Evolutionary conservation across 75 land plant genomes (phyloP).

Genomic region (Gnetum montanum): DNA sequence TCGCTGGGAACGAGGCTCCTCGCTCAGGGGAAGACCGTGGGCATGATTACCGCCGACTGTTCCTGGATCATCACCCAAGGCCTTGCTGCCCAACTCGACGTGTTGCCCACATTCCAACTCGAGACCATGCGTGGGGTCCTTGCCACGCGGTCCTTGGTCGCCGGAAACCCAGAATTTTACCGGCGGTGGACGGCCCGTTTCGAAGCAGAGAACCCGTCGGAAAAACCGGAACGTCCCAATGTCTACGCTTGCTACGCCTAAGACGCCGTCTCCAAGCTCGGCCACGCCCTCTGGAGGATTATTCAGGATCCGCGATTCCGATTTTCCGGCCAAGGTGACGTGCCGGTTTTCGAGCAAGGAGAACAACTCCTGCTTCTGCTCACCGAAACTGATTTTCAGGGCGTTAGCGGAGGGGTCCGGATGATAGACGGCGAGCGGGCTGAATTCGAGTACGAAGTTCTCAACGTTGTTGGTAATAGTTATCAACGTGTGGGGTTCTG

Average conservation of each 20-base stretch:
- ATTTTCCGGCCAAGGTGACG: constrained; percentile 7
- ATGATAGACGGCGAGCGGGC: neutral
- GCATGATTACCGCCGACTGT: constrained; percentile 51
- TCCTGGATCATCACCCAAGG: constrained; percentile 66
- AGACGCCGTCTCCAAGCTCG: constrained; percentile 41
- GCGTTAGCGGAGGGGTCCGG: constrained; percentile 7
- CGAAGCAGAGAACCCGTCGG: neutral
- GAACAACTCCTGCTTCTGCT: constrained; percentile 8
- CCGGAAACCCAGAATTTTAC: constrained; percentile 20
- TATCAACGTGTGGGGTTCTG: constrained; percentile 17
- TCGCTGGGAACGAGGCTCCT: constrained; percentile 20
- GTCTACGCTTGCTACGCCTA: constrained; percentile 38
- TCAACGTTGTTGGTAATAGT: constrained; percentile 28
- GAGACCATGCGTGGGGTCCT: constrained; percentile 51
- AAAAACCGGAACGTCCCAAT: neutral
- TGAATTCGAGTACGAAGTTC: constrained; percentile 11
- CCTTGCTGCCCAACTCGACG: constrained; percentile 18
- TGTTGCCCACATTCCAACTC: constrained; percentile 9
- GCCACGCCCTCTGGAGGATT: constrained; percentile 37
- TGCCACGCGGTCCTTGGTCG: constrained; percentile 34
- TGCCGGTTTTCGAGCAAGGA: constrained; percentile 17
- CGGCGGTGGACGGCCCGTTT: constrained; percentile 20
- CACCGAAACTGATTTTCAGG: neutral
- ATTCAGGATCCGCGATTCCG: neutral
- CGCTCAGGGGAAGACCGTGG: constrained; percentile 16